phyloP scores from a whole-genome alignment of 345 rosid genomes.

The Eucalyptus erythrocorys region DNA sequence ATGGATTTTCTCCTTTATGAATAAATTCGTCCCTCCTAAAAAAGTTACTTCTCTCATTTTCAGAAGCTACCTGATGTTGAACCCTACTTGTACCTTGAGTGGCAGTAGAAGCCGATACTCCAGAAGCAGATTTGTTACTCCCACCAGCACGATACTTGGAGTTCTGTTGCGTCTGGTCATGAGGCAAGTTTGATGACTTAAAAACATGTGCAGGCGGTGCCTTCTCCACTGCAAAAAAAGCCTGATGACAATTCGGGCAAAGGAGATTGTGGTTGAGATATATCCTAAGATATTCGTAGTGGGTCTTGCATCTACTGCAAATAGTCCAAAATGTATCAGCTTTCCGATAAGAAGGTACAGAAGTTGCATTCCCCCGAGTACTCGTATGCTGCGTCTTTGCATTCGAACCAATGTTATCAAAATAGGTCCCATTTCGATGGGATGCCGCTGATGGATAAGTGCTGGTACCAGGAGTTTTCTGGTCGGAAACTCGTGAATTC shows the following conservation, averaged over 20 bases:
- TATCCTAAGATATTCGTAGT: constrained; percentile 63
- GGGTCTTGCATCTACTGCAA: constrained; percentile 66
- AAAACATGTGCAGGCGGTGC: constrained; percentile 49
- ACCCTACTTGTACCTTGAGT: constrained; percentile 21
- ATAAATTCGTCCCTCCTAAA: constrained; percentile 9
- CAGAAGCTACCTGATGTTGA: constrained; percentile 2
- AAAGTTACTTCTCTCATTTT: constrained; percentile 1
- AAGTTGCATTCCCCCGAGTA: background rate
- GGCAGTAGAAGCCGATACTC: constrained; percentile 6
- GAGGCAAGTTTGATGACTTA: constrained; percentile 22
- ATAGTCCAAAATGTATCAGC: constrained; percentile 80
- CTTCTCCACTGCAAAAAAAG: constrained; percentile 62
- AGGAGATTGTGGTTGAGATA: constrained; percentile 71
- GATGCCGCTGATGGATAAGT: constrained; percentile 20
- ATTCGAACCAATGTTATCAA: constrained; percentile 8
- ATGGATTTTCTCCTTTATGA: constrained; percentile 13
- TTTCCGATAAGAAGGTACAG: constrained; percentile 4
- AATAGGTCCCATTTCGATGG: constrained; percentile 33
- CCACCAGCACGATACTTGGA: constrained; percentile 13
- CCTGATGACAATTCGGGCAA: constrained; percentile 65
- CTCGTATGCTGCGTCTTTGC: constrained; percentile 10
- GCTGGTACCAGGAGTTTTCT: constrained; percentile 11
- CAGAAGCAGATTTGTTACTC: constrained; percentile 19
- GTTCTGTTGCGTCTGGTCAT: constrained; percentile 31
- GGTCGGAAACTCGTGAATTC: constrained; percentile 18